These are phyloP conservation scores for Wallacemonas collosoma DNA, from an alignment of 208 protist genomes.

Conservation along the genomic window DNA sequence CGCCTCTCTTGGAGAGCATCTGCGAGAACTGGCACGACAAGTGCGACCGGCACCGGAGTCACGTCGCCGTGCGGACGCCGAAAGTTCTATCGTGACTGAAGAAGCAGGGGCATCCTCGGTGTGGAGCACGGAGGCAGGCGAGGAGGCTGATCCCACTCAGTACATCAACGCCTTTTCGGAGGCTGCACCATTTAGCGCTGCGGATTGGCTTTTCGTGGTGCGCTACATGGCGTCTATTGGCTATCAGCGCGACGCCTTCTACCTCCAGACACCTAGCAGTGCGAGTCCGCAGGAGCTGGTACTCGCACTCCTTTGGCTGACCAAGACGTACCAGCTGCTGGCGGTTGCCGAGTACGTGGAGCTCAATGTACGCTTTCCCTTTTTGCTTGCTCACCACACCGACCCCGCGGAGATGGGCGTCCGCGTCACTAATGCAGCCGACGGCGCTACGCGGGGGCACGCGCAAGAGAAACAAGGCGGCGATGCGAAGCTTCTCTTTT, in stretches of 20 bases:
- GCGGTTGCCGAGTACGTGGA: slow-evolving; percentile 70
- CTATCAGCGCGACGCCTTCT: slow-evolving; percentile 67
- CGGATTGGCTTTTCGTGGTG: slow-evolving; percentile 56
- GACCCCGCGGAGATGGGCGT: neutral
- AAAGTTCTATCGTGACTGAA: slow-evolving; percentile 1
- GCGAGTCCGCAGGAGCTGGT: slow-evolving; percentile 63
- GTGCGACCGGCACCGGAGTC: slow-evolving; percentile 1
- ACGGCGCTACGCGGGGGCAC: neutral
- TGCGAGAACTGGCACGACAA: slow-evolving; percentile 6
- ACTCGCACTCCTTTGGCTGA: slow-evolving; percentile 80
- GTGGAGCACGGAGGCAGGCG: slow-evolving; percentile 5
- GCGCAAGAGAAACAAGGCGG: neutral
- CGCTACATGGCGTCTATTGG: slow-evolving; percentile 58
- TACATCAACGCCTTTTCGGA: slow-evolving; percentile 9
- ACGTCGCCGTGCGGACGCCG: slow-evolving; percentile 7
- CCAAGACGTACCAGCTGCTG: slow-evolving; percentile 63
- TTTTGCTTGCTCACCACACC: slow-evolving; percentile 36
- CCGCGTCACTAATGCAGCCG: neutral
- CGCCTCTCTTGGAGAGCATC: neutral
- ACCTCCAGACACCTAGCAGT: slow-evolving; percentile 53
- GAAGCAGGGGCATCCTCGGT: neutral
- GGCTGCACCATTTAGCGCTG: slow-evolving; percentile 25
- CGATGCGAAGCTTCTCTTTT: slow-evolving; percentile 33
- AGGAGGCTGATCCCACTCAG: slow-evolving; percentile 7
- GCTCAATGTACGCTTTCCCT: slow-evolving; percentile 48